Conservation (phyloP, 768 basidiomycete species). For the Naganishia kalamii region DNA sequence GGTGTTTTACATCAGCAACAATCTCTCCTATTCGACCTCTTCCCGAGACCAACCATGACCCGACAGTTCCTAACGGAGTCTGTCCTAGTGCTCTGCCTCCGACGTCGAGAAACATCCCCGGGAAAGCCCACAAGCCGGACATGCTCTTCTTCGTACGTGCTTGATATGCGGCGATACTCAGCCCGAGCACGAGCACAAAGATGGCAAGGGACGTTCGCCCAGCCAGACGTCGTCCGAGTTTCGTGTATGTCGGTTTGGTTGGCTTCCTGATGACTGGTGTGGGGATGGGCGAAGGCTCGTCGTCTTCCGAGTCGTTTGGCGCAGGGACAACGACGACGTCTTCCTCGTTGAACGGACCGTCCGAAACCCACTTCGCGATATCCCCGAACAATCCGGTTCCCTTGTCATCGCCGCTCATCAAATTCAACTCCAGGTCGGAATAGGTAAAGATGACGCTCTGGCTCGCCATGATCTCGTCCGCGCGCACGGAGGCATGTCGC, state of each 20-base stretch:
- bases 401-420: not conserved
- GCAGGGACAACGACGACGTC: not conserved
- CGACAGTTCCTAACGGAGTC: not conserved
- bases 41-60: not conserved
- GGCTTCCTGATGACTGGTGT: not conserved
- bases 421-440: constrained; percentile 5
- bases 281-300: not conserved
- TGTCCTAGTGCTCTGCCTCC: not conserved
- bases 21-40: not conserved
- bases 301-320: constrained; percentile 2
- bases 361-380: not conserved
- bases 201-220: constrained; percentile 4
- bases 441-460: constrained; percentile 41
- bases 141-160: constrained; percentile 2
- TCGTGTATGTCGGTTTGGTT: not conserved
- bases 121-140: constrained; percentile 6
- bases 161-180: constrained; percentile 8
- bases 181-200: not conserved
- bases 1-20: constrained; percentile 2
- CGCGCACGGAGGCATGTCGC: constrained; percentile 32
- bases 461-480: constrained; percentile 40
- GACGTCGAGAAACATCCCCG: not conserved
- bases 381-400: not conserved
- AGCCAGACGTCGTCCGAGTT: not conserved
- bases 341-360: not conserved